A percentile compares a stretch with the other conserved stretches of the same genome.
Conservation (phyloP, 2,329 filamentous ascomycete species). For the Anthostomella pinea region DNA sequence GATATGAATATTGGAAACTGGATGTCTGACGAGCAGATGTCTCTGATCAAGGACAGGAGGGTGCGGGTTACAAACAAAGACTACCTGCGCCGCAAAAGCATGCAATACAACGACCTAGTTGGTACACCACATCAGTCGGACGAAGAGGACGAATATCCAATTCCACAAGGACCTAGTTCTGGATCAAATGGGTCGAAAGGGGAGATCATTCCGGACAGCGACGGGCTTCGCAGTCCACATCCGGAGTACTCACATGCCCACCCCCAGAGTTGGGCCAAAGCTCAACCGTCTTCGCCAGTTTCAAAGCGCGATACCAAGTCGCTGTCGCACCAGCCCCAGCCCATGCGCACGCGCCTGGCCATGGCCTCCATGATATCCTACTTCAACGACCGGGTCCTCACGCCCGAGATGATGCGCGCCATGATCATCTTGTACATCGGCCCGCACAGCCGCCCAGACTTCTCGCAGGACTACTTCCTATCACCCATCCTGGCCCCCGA, state of each 20-base stretch:
- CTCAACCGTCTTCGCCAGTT: slow-evolving; percentile 15
- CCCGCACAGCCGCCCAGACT: slow-evolving; percentile 88
- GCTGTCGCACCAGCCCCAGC: slow-evolving; percentile 51
- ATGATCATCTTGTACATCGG: slow-evolving; percentile 99
- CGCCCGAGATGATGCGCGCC: slow-evolving; percentile 96
- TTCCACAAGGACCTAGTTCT: slow-evolving; percentile 28
- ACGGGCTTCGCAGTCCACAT: slow-evolving; percentile 36
- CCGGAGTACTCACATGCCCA: slow-evolving; percentile 52
- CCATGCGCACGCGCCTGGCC: slow-evolving; percentile 79
- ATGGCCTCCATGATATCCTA: slow-evolving; percentile 98
- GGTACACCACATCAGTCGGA: slow-evolving; percentile 81
- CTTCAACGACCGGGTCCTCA: slow-evolving; percentile 91
- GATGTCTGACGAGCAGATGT: slow-evolving; percentile 99
- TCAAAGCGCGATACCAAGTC: slow-evolving; percentile 21
- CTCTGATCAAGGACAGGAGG: slow-evolving; percentile 80
- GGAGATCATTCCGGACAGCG: slow-evolving; percentile 10
- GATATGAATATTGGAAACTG: slow-evolving; percentile 98
- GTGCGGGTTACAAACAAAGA: slow-evolving; percentile 74
- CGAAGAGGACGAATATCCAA: slow-evolving; percentile 58
- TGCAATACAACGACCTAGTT: slow-evolving; percentile 81
- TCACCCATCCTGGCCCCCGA: slow-evolving; percentile 90
- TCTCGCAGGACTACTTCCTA: slow-evolving; percentile 84
- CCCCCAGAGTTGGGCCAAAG: slow-evolving; percentile 36
- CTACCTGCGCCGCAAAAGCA: slow-evolving; percentile 79
- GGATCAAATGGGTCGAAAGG: slow-evolving; percentile 14